Conservation (phyloP, 2,329 filamentous ascomycete genomes). For the Aspergillus ochraceus region DNA sequence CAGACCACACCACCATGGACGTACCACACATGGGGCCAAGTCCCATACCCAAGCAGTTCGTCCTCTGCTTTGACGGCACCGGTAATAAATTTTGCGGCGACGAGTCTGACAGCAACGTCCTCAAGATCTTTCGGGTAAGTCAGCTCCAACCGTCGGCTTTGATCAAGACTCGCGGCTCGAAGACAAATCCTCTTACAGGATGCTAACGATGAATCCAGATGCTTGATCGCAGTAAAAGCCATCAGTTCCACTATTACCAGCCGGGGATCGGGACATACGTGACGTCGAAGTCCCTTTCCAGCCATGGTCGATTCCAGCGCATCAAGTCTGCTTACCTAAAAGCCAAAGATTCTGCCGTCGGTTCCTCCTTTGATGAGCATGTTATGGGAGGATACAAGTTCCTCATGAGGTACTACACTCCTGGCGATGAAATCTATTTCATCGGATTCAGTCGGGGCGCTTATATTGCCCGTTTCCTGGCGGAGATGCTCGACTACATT, state of each 20-base stretch:
- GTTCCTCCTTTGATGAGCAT: slow-evolving; percentile 77
- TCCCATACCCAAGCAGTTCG: slow-evolving; percentile 36
- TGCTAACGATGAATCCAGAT: slow-evolving; percentile 26
- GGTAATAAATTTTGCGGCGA: slow-evolving; percentile 47
- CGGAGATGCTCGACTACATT: slow-evolving; percentile 82
- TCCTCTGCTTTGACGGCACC: slow-evolving; percentile 47
- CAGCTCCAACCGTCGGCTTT: slow-evolving; percentile 1
- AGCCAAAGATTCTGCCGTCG: slow-evolving; percentile 68
- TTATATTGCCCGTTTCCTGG: slow-evolving; percentile 72
- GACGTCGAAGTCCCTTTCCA: slow-evolving; percentile 33
- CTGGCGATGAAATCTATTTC: slow-evolving; percentile 63
- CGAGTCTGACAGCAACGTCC: slow-evolving; percentile 48
- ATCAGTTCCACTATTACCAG: slow-evolving; percentile 46
- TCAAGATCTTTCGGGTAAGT: slow-evolving; percentile 47
- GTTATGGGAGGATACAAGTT: slow-evolving; percentile 82
- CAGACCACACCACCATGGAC: slow-evolving; percentile 7
- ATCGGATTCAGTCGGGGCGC: slow-evolving; percentile 73
- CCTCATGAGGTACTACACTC: slow-evolving; percentile 70
- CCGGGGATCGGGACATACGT: slow-evolving; percentile 49
- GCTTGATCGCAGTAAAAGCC: slow-evolving; percentile 41
- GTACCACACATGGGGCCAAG: slow-evolving; percentile 6
- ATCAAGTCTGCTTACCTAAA: slow-evolving; percentile 55
- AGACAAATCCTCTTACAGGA: neutral
- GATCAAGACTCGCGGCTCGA: neutral
- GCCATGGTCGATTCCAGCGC: slow-evolving; percentile 34